Conservation (phyloP, 345 rosid genomes). For the Linum tenue region DNA sequence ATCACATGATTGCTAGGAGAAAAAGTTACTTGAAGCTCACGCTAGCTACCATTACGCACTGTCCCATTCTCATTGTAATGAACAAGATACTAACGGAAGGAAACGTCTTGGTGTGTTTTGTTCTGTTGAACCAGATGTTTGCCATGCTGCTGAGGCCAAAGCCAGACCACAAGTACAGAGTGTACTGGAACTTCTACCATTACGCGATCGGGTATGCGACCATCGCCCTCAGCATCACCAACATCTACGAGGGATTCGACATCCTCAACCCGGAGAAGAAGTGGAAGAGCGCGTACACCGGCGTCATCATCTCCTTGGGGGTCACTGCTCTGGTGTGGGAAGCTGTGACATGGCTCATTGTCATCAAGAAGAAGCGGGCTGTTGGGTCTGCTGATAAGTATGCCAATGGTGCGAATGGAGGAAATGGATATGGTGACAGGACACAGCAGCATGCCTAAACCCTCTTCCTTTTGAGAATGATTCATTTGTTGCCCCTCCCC, state of each 20-base stretch:
- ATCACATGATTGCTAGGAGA: background rate
- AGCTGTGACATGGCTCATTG: conserved; percentile 63
- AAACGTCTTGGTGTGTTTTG: background rate
- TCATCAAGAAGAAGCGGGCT: conserved; percentile 44
- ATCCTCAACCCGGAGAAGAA: conserved; percentile 39
- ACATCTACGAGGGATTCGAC: conserved; percentile 63
- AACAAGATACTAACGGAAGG: background rate
- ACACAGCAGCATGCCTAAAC: conserved; percentile 4
- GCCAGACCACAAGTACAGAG: conserved; percentile 71
- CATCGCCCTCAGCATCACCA: conserved; percentile 47
- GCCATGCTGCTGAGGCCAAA: conserved; percentile 83
- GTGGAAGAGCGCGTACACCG: conserved; percentile 56
- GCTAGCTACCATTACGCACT: background rate
- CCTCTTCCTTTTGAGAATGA: background rate
- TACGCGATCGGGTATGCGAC: conserved; percentile 58
- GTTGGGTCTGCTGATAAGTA: conserved; percentile 21
- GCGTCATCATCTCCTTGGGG: conserved; percentile 51
- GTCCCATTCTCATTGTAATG: background rate
- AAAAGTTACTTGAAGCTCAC: background rate
- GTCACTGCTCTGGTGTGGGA: conserved; percentile 38
- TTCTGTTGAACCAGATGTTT: conserved; percentile 31
- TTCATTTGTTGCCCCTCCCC: background rate
- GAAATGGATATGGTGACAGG: conserved; percentile 22
- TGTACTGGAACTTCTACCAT: conserved; percentile 88
- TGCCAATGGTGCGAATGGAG: conserved; percentile 31